Conservation (phyloP, 225 moss, liverwort and hornwort species). For the Bryoerythrophyllum caledonicum region DNA sequence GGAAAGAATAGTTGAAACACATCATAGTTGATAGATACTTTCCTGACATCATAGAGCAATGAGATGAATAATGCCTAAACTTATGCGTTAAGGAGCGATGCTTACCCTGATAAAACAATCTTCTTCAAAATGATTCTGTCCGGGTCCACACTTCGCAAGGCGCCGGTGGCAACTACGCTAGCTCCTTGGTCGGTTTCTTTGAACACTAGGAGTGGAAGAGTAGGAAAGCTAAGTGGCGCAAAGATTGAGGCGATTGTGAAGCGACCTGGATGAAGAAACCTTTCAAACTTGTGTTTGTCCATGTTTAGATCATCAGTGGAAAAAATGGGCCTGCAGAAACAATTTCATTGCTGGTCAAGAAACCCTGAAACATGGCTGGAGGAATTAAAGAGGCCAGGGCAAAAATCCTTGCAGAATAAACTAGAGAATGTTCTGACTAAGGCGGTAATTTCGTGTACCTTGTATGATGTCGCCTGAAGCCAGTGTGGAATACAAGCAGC, state of each 20-base stretch:
- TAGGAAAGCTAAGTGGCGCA: constrained; percentile 79
- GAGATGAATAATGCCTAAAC: neutral
- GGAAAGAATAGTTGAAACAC: neutral
- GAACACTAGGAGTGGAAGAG: constrained; percentile 72
- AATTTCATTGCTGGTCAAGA: constrained; percentile 16
- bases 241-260: constrained; percentile 83
- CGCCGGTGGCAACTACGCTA: constrained; percentile 79
- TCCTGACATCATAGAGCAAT: neutral
- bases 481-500: constrained; percentile 74
- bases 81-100: neutral
- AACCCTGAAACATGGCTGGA: neutral
- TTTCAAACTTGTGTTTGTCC: constrained; percentile 98
- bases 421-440: neutral
- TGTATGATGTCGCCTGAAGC: constrained; percentile 77
- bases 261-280: constrained; percentile 90
- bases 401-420: neutral
- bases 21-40: neutral
- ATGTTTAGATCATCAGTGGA: constrained; percentile 88
- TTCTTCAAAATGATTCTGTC: constrained; percentile 88
- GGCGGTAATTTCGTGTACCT: constrained; percentile 43
- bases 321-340: constrained; percentile 72
- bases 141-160: constrained; percentile 84
- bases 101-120: constrained; percentile 87
- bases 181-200: constrained; percentile 59
- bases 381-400: neutral